Conservation (phyloP, 2,329 filamentous ascomycete species). For the Fusarium domesticum region DNA sequence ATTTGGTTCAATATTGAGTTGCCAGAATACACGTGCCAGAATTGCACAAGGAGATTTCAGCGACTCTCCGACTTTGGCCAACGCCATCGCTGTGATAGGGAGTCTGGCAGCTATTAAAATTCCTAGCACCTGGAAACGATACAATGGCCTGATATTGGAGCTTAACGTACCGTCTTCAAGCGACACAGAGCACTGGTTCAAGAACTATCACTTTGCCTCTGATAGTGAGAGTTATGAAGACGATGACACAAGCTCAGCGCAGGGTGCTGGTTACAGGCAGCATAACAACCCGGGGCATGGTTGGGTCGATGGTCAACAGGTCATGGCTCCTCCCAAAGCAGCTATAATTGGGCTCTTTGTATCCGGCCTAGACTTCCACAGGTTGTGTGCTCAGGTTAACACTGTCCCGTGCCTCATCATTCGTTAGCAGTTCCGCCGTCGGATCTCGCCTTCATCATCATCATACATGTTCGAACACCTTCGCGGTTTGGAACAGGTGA, state of each 20-base stretch:
- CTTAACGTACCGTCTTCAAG: constrained; percentile 35
- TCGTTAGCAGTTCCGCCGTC: constrained; percentile 34
- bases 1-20: constrained; percentile 33
- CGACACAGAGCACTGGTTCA: constrained; percentile 36
- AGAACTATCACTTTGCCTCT: constrained; percentile 25
- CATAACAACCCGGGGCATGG: constrained; percentile 31
- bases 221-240: constrained; percentile 19
- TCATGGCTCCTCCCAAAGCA: constrained; percentile 19
- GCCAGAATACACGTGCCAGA: constrained; percentile 23
- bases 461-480: constrained; percentile 24
- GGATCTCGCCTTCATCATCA: constrained; percentile 14
- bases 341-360: constrained; percentile 29
- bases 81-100: constrained; percentile 11
- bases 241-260: too few relatives aligned
- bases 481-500: constrained; percentile 27
- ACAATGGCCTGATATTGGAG: constrained; percentile 31
- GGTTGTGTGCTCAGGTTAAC: constrained; percentile 22
- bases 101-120: constrained; percentile 29
- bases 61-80: background rate
- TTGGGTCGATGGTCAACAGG: constrained; percentile 30
- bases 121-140: constrained; percentile 31
- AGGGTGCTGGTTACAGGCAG: background rate
- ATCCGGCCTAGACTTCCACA: background rate
- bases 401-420: constrained; percentile 33
- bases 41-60: constrained; percentile 12